Evolutionary conservation across 345 rosid species (phyloP), one percentile per base, ranked within the genome.

Genomic region (Gossypium raimondii): DNA sequence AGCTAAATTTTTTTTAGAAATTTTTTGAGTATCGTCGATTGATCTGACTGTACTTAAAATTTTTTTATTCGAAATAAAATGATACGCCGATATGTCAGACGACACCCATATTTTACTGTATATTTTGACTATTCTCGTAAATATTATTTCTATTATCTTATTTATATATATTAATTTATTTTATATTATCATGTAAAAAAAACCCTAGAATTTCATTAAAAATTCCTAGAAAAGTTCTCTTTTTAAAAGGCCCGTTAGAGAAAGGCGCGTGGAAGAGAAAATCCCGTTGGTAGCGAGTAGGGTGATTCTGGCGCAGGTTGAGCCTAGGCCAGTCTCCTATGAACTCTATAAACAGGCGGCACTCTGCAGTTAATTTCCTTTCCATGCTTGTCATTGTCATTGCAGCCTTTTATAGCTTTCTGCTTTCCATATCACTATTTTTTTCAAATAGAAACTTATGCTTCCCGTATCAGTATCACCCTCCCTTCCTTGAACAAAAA

Each of bases 11-110:
- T 29, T 27, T 29, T 3, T 29, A 29, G 3, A 29, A 29, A 0
- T 0, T 29, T 29, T 29, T 29, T 29, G 27, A 0, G 5, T 29
- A 0, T 4, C 5, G 4, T 0, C 1, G 0, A 0, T 29, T 29
- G 6, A 29, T 29, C 6, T 0, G 0, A 29, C 1, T 29, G 38
- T 0, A 4, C 6, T 0, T 29, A 29, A 4, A 29, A 3, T 1
- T 22, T 29, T 29, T 34, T 34, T 34, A 4, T 34, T 34, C 4
- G 3, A 34, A 4, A 4, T 34, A 34, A 34, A 34, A 1, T 34
- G 6, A 0, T 34, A 34, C 38, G 1, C 0, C 38, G 1, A 29
- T 29, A 4, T 1, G 4, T 29, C 5, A 29, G 1, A 3, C 5
- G 0, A 4, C 6, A 34, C 6, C 1, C 0, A 4, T 34, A 34